These are phyloP conservation scores for Parasitella parasitica DNA, from an alignment of 371 early-diverging fungal species.

Conservation along the genomic window DNA sequence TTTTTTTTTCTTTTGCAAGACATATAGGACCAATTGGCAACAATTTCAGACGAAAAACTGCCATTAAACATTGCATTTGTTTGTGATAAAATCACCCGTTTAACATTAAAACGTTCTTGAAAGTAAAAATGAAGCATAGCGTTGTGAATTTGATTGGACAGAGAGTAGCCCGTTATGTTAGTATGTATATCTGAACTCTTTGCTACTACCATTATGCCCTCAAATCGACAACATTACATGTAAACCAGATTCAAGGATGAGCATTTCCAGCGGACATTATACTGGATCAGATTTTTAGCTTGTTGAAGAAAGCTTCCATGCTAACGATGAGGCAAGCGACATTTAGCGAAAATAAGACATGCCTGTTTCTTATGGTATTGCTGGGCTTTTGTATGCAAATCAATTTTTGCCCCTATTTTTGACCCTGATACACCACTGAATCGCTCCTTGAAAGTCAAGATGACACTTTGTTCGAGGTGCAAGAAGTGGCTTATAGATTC, in stretches of 20 bases:
- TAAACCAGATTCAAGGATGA: no score
- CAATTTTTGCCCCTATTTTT: neutral
- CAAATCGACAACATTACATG: no score
- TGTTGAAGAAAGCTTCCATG: no score
- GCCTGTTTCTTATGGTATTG: no score
- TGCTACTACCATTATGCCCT: neutral
- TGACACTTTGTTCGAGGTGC: neutral
- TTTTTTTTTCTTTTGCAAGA: neutral
- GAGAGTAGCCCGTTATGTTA: neutral
- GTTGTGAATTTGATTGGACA: neutral
- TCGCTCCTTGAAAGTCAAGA: neutral
- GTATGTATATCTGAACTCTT: no score
- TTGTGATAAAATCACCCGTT: neutral
- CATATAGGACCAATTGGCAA: neutral
- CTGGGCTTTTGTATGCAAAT: no score
- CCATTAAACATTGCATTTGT: no score
- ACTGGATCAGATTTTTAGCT: no score
- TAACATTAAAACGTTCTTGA: neutral
- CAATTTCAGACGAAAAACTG: neutral
- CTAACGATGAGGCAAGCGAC: no score
- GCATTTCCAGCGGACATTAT: no score
- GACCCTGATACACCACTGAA: neutral
- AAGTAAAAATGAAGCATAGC: no score
- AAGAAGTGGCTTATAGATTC: conserved; percentile 3
- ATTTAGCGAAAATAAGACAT: no score